These are phyloP conservation scores for Polytrichum formosum DNA, from an alignment of 225 moss, liverwort and hornwort species.

Conservation along the genomic window DNA sequence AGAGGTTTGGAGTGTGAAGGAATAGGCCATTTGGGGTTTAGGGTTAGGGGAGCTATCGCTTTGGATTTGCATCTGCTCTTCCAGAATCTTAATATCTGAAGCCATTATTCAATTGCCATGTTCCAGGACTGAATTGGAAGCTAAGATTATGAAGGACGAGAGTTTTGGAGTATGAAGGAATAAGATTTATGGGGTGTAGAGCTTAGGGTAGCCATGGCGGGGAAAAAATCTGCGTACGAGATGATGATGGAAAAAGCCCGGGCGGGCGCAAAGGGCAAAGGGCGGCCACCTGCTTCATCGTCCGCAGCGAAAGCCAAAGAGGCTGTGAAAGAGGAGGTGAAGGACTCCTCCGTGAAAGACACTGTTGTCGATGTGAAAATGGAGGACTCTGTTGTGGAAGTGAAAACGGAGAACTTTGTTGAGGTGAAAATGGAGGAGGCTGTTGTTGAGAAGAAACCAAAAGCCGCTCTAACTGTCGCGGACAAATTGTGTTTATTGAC, in stretches of 20 bases:
- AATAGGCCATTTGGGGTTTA: no score
- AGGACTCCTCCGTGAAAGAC: constrained; percentile 30
- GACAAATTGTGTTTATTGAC: constrained; percentile 30
- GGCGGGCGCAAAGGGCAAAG: constrained; percentile 52
- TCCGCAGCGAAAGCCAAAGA: constrained; percentile 49
- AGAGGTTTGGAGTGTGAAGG: no score
- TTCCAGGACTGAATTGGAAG: no score
- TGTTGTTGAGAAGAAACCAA: constrained; percentile 9
- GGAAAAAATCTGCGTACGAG: constrained; percentile 51
- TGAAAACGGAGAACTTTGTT: constrained; percentile 12
- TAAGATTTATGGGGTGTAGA: neutral
- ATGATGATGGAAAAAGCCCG: constrained; percentile 69
- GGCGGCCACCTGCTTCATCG: constrained; percentile 41
- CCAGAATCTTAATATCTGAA: no score
- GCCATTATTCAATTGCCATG: no score
- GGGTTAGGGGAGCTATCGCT: no score
- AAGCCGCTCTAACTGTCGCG: constrained; percentile 22
- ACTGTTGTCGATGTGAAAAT: constrained; percentile 12
- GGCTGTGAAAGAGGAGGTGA: constrained; percentile 18
- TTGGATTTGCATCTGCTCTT: no score
- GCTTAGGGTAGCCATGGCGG: constrained; percentile 27
- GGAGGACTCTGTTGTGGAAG: constrained; percentile 5
- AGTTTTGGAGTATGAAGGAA: no score
- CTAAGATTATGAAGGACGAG: no score
- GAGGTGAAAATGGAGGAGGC: constrained; percentile 18